A percentile compares a stretch with the other conserved stretches of the same genome.
Evolutionary conservation across 805 yeast species (phyloP).

Genomic region (Cyberlindnera mycetangii): DNA sequence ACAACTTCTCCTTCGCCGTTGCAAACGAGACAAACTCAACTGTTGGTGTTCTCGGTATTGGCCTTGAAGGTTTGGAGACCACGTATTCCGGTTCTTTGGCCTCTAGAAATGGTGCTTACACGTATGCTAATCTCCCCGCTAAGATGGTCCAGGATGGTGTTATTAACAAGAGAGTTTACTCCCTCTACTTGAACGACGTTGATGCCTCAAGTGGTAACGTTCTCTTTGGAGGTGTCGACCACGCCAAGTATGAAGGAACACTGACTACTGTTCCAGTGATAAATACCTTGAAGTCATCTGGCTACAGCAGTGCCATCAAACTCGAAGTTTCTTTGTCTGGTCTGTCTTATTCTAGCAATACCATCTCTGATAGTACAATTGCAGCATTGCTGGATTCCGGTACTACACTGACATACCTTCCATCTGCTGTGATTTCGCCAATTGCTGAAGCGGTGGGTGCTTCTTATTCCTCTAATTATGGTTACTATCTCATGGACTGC

Average conservation of each 20-base stretch:
- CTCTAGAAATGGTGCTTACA: constrained; percentile 26
- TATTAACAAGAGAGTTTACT: constrained; percentile 54
- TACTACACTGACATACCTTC: constrained; percentile 44
- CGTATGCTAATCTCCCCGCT: constrained; percentile 66
- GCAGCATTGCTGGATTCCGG: constrained; percentile 45
- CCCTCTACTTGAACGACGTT: constrained; percentile 52
- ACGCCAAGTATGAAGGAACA: constrained; percentile 54
- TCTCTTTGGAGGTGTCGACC: constrained; percentile 72
- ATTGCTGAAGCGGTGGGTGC: constrained; percentile 43
- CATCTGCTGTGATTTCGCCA: constrained; percentile 33
- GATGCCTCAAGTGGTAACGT: constrained; percentile 48
- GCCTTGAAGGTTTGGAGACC: constrained; percentile 64
- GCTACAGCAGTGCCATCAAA: constrained; percentile 39
- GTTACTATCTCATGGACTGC: constrained; percentile 49
- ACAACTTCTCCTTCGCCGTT: constrained; percentile 65
- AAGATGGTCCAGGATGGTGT: constrained; percentile 56
- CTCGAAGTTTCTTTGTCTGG: constrained; percentile 43
- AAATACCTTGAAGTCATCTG: constrained; percentile 28
- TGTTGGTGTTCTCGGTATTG: constrained; percentile 72
- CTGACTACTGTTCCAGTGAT: constrained; percentile 46
- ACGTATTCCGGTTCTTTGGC: constrained; percentile 41
- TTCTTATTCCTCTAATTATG: constrained; percentile 36
- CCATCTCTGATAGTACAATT: constrained; percentile 7
- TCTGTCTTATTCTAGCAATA: constrained; percentile 8
- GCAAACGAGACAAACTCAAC: constrained; percentile 63